Percentiles rank a stretch among this genome's conserved stretches.
Conservation (phyloP, 2,329 filamentous ascomycete species). For the Fusarium musae region DNA sequence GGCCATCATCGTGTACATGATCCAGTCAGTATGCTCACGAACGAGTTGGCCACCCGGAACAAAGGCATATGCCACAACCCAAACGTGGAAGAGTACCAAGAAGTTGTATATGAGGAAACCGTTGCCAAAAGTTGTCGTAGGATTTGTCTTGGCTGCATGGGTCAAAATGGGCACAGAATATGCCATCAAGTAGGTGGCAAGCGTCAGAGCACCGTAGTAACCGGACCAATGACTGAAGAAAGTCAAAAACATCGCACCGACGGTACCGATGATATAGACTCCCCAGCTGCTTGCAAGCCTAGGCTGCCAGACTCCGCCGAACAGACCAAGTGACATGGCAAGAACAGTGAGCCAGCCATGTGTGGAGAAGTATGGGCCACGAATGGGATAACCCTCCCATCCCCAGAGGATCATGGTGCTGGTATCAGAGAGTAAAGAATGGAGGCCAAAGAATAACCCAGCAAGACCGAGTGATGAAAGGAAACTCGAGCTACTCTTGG, state of each 20-base stretch:
- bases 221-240: conserved; percentile 85
- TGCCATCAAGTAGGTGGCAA: conserved; percentile 85
- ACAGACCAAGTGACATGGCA: conserved; percentile 84
- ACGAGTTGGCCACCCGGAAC: conserved; percentile 94
- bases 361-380: conserved; percentile 87
- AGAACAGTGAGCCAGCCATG: conserved; percentile 89
- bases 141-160: conserved; percentile 80
- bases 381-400: conserved; percentile 94
- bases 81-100: conserved; percentile 95
- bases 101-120: conserved; percentile 94
- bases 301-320: conserved; percentile 80
- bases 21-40: conserved; percentile 93
- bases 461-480: conserved; percentile 82
- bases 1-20: conserved; percentile 89
- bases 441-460: conserved; percentile 87
- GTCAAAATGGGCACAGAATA: conserved; percentile 79
- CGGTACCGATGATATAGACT: conserved; percentile 78
- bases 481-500: conserved; percentile 71
- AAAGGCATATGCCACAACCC: conserved; percentile 98
- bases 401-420: conserved; percentile 99
- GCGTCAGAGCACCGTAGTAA: conserved; percentile 82
- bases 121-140: conserved; percentile 83
- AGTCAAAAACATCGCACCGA: conserved; percentile 83
- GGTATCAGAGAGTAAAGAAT: conserved; percentile 93
- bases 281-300: conserved; percentile 80